These are phyloP conservation scores for Ustulina deusta DNA, from an alignment of 2,329 filamentous ascomycete genomes.

Conservation along the genomic window DNA sequence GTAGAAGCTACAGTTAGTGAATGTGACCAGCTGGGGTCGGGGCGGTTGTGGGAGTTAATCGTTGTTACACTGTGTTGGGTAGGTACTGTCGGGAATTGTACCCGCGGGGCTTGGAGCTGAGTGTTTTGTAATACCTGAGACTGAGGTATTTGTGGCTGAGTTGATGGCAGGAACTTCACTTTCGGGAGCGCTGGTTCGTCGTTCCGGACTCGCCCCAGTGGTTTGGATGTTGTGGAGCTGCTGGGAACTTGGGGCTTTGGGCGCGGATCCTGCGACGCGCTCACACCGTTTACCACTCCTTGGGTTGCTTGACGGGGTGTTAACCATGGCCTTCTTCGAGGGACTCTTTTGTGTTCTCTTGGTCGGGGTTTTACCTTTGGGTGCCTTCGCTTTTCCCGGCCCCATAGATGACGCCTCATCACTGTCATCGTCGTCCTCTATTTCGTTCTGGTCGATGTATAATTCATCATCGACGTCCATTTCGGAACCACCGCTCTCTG, in stretches of 20 bases:
- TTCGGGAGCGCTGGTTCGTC: constrained; percentile 2
- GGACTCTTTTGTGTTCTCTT: constrained; percentile 32
- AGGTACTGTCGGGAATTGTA: constrained; percentile 16
- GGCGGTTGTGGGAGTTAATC: constrained; percentile 12
- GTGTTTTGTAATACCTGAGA: neutral
- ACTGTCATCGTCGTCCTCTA: constrained; percentile 42
- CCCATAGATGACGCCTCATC: constrained; percentile 30
- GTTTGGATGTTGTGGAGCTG: constrained; percentile 10
- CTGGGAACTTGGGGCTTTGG: constrained; percentile 11
- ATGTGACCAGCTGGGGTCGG: constrained; percentile 14
- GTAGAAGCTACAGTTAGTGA: constrained; percentile 17
- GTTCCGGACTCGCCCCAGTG: neutral
- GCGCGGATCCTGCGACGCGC: constrained; percentile 14
- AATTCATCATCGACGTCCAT: constrained; percentile 47
- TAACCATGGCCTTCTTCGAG: constrained; percentile 43
- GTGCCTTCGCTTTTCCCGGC: constrained; percentile 10
- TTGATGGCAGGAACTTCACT: constrained; percentile 6
- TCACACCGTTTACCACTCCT: constrained; percentile 30
- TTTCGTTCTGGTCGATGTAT: constrained; percentile 47
- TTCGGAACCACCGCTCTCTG: constrained; percentile 46
- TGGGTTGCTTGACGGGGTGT: constrained; percentile 42
- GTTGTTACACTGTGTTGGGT: constrained; percentile 18
- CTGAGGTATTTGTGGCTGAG: constrained; percentile 16
- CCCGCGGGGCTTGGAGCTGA: neutral
- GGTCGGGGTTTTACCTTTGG: constrained; percentile 37